These are phyloP conservation scores for Fistulinella prunicolor DNA, from an alignment of 768 basidiomycete species.

Conservation along the genomic window DNA sequence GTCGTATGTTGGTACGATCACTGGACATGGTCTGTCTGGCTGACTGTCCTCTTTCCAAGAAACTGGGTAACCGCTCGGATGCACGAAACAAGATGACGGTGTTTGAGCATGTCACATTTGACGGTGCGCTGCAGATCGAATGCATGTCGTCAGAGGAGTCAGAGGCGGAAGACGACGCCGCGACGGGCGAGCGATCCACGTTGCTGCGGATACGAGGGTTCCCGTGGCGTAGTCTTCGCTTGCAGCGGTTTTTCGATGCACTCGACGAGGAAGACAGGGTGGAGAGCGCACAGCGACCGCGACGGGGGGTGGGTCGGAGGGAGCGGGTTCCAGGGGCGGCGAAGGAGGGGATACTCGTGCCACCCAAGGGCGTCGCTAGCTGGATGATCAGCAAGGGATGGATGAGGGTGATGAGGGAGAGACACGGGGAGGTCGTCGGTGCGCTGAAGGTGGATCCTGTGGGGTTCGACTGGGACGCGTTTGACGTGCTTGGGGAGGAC, in stretches of 20 bases:
- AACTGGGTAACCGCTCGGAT: conserved; percentile 63
- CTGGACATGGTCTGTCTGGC: background rate
- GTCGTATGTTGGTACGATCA: conserved; percentile 41
- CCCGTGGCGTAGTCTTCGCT: conserved; percentile 65
- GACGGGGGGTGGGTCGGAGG: conserved; percentile 55
- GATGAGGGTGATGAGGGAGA: conserved; percentile 37
- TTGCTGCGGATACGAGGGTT: conserved; percentile 57
- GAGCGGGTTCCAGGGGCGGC: conserved; percentile 51
- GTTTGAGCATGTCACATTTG: conserved; percentile 64
- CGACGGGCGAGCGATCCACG: too few relatives aligned
- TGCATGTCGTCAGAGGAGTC: conserved; percentile 86
- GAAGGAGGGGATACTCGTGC: conserved; percentile 61
- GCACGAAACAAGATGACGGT: conserved; percentile 49
- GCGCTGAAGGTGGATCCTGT: too few relatives aligned
- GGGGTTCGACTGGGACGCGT: conserved; percentile 48
- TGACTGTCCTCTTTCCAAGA: too few relatives aligned
- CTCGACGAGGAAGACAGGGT: conserved; percentile 57
- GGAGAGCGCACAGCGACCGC: conserved; percentile 51
- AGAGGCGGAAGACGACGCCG: conserved; percentile 43
- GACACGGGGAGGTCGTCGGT: too few relatives aligned
- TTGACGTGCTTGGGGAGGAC: conserved; percentile 53
- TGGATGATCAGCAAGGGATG: conserved; percentile 81
- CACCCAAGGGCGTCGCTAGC: conserved; percentile 58
- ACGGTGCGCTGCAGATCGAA: conserved; percentile 66
- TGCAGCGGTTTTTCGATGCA: conserved; percentile 55